A percentile compares a stretch with the other conserved stretches of the same genome.
Conservation (phyloP, 441 rosid genomes). For the Erodium trifolium region DNA sequence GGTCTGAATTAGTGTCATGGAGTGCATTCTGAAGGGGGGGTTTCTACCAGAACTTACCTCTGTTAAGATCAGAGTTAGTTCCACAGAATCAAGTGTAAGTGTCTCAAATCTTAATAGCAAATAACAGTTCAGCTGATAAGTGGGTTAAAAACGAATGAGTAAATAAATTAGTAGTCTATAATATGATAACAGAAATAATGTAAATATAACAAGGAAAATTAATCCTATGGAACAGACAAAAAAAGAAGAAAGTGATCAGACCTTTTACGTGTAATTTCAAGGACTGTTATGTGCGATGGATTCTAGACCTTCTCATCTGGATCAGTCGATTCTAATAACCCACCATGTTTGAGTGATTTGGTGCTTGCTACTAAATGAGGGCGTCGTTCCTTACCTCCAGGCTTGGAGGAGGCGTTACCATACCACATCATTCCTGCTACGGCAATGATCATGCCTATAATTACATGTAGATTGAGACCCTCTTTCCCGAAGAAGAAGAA, state of each 20-base stretch:
- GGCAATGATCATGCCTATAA: constrained; percentile 86
- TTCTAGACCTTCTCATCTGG: constrained; percentile 58
- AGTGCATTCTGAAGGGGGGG: no score
- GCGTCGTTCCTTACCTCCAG: constrained; percentile 77
- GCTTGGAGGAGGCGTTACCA: constrained; percentile 80
- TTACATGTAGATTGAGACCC: constrained; percentile 75
- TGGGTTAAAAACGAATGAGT: constrained; percentile 10
- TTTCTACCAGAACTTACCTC: no score
- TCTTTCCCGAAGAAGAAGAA: constrained; percentile 87
- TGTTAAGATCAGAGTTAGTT: not conserved
- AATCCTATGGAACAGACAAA: constrained; percentile 19
- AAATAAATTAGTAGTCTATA: constrained; percentile 9
- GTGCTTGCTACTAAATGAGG: not conserved
- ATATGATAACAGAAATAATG: constrained; percentile 16
- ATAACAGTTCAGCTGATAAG: not conserved
- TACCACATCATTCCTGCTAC: constrained; percentile 91
- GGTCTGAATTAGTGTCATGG: no score
- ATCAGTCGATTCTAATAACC: constrained; percentile 34
- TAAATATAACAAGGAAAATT: constrained; percentile 21
- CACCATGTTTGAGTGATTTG: not conserved
- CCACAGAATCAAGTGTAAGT: not conserved
- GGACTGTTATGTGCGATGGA: not conserved
- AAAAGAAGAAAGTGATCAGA: constrained; percentile 23
- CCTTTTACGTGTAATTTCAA: constrained; percentile 2
- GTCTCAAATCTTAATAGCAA: not conserved